phyloP scores from a whole-genome alignment of 1,139 yeast genomes.

The Taphrina flavorubra region DNA sequence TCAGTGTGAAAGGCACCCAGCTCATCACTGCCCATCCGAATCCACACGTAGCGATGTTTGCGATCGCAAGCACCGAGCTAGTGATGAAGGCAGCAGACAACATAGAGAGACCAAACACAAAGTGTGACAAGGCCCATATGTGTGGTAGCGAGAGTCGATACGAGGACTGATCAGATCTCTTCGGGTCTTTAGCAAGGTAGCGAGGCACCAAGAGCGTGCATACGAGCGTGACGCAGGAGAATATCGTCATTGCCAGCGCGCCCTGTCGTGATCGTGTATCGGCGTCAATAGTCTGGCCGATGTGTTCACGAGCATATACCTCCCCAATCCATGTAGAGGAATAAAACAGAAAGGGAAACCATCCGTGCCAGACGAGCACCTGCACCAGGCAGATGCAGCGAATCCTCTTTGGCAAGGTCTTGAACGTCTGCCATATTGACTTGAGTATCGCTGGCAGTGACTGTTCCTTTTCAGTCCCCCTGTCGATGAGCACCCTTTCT shows the following conservation, averaged over 20 bases:
- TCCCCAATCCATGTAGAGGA: slow-evolving; percentile 58
- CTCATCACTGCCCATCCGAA: slow-evolving; percentile 55
- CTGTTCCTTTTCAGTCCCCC: slow-evolving; percentile 11
- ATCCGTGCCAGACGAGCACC: slow-evolving; percentile 62
- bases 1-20: slow-evolving; percentile 56
- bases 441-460: slow-evolving; percentile 48
- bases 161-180: slow-evolving; percentile 41
- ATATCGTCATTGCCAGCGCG: slow-evolving; percentile 51
- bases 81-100: slow-evolving; percentile 50
- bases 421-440: slow-evolving; percentile 49
- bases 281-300: slow-evolving; percentile 42
- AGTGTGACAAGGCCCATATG: slow-evolving; percentile 29
- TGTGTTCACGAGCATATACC: slow-evolving; percentile 50
- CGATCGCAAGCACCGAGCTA: slow-evolving; percentile 50
- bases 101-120: slow-evolving; percentile 51
- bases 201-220: slow-evolving; percentile 49
- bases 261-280: slow-evolving; percentile 47
- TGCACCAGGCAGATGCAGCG: slow-evolving; percentile 57
- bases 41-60: slow-evolving; percentile 52
- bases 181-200: slow-evolving; percentile 47
- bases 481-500: slow-evolving; percentile 57
- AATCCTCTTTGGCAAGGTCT: slow-evolving; percentile 56
- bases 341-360: slow-evolving; percentile 57
- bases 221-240: slow-evolving; percentile 52
- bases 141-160: slow-evolving; percentile 11